phyloP scores from a whole-genome alignment of 345 rosid genomes.

The Eucalyptus coolabah region DNA sequence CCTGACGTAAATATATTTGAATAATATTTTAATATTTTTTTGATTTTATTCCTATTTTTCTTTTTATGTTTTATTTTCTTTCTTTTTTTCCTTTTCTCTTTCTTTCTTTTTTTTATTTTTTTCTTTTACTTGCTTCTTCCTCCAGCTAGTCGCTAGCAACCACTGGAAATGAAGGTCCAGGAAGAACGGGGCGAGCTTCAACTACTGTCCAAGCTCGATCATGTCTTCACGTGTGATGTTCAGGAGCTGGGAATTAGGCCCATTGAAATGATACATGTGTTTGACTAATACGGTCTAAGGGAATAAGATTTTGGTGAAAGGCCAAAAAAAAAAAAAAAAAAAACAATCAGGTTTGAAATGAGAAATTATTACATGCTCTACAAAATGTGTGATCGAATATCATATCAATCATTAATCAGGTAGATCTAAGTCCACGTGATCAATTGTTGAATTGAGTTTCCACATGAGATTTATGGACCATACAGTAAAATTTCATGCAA shows the following conservation, averaged over 20 bases:
- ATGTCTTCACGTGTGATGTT: neutral
- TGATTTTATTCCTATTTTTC: no score
- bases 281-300: neutral
- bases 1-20: rapidly evolving
- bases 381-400: neutral
- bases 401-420: neutral
- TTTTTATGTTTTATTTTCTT: no score
- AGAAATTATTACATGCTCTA: neutral
- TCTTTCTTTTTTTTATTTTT: no score
- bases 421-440: neutral
- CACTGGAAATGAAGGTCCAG: neutral
- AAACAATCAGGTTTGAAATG: neutral
- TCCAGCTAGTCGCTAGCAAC: rapidly evolving
- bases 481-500: neutral
- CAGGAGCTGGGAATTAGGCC: neutral
- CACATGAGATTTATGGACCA: neutral
- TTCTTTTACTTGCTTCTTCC: no score
- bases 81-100: no score
- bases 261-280: neutral
- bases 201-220: neutral
- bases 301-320: neutral
- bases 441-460: neutral
- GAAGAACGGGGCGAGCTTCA: neutral
- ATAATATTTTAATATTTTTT: no score
- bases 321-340: neutral